Percentiles rank a stretch among this genome's conserved stretches.
These are phyloP conservation scores for Melaleuca quinquenervia DNA, from an alignment of 345 rosid species.

Conservation along the genomic window DNA sequence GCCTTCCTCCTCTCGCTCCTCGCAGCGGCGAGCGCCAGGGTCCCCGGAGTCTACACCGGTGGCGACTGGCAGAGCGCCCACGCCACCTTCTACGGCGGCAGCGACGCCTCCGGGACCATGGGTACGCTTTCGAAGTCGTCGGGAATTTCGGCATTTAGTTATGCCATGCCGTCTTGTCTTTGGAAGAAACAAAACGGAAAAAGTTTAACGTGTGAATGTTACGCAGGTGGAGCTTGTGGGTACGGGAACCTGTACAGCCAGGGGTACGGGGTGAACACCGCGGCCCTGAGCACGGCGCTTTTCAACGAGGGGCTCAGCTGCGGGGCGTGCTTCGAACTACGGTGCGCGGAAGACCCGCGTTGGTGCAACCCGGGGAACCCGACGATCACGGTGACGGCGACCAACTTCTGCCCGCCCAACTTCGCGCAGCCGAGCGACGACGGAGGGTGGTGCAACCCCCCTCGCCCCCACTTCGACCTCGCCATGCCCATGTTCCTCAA, in stretches of 20 bases:
- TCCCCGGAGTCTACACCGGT: conserved; percentile 29
- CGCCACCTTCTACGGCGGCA: conserved; percentile 60
- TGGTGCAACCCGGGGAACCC: conserved; percentile 88
- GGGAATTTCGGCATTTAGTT: background rate
- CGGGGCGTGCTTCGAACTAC: conserved; percentile 88
- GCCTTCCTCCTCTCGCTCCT: conserved; percentile 11
- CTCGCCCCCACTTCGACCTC: conserved; percentile 91
- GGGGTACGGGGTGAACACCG: conserved; percentile 93
- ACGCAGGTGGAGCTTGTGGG: conserved; percentile 91
- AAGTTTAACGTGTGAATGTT: background rate
- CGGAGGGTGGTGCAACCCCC: conserved; percentile 99
- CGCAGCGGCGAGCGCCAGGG: conserved; percentile 7
- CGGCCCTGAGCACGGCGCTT: conserved; percentile 86
- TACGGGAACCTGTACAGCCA: conserved; percentile 93
- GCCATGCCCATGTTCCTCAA: conserved; percentile 99
- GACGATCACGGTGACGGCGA: conserved; percentile 71
- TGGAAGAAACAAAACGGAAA: background rate
- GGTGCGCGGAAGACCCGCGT: conserved; percentile 57
- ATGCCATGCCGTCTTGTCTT: background rate
- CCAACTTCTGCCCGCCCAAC: conserved; percentile 97
- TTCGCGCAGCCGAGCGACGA: conserved; percentile 67
- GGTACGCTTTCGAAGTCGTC: conserved; percentile 14
- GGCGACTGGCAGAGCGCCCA: conserved; percentile 35
- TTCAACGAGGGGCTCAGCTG: conserved; percentile 90
- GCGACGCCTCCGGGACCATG: conserved; percentile 59